These are phyloP conservation scores for Amoeboaphelidium protococcarum DNA, from an alignment of 371 early-diverging fungal species.

Conservation along the genomic window DNA sequence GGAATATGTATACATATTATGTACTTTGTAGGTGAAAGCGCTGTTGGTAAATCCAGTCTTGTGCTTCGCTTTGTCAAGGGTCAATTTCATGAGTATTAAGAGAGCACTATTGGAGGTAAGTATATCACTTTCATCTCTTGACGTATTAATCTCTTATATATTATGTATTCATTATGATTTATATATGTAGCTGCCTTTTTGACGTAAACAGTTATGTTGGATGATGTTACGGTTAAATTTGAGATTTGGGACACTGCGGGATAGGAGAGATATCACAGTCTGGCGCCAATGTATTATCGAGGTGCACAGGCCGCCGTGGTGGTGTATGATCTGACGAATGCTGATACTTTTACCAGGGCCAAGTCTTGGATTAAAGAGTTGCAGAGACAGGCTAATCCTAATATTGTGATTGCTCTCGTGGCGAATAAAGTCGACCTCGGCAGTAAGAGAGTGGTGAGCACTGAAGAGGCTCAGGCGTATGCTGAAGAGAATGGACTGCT, in stretches of 20 bases:
- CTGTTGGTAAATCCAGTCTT: constrained; percentile 2
- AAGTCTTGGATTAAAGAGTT: constrained; percentile 96
- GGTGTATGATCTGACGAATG: constrained; percentile 5
- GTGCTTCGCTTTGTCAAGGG: constrained; percentile 64
- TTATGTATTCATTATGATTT: too few species aligned
- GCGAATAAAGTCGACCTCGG: constrained; percentile 14
- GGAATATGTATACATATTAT: not conserved
- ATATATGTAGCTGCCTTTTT: constrained; percentile 42
- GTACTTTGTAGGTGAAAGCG: not conserved
- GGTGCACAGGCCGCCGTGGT: constrained; percentile 17
- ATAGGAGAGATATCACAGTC: constrained; percentile 16
- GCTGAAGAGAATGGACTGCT: constrained; percentile 7
- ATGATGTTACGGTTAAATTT: constrained; percentile 24
- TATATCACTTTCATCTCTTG: too few species aligned
- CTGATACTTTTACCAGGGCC: constrained; percentile 81
- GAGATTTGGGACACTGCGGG: constrained; percentile 23
- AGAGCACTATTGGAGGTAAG: constrained; percentile 80
- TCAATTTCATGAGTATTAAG: constrained; percentile 90
- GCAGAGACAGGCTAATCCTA: constrained; percentile 78
- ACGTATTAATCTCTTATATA: too few species aligned
- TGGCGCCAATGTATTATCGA: constrained; percentile 19
- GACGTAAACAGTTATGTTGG: constrained; percentile 37
- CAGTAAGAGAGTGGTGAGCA: constrained; percentile 1
- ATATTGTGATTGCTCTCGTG: constrained; percentile 85
- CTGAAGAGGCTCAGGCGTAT: constrained; percentile 8